Conservation (phyloP, 345 rosid genomes). For the Gossypium australe region DNA sequence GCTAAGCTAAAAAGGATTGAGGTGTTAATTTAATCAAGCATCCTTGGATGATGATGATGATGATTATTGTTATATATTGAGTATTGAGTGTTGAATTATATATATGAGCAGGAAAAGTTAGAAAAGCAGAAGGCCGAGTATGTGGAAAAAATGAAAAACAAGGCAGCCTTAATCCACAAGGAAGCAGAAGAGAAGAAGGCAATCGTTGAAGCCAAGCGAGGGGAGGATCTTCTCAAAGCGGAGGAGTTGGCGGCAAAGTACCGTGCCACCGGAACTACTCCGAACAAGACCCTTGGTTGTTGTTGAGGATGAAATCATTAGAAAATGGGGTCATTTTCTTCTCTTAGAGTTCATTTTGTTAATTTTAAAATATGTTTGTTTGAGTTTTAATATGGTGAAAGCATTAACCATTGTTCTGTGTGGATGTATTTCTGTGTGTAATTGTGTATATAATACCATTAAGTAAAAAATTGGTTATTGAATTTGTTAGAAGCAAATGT, state of each 20-base stretch:
- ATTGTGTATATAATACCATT: conserved; percentile 6
- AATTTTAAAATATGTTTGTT: conserved; percentile 12
- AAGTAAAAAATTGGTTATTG: conserved; percentile 7
- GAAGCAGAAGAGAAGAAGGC: conserved; percentile 86
- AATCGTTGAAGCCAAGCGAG: conserved; percentile 57
- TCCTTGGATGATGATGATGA: too few relatives aligned
- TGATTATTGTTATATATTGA: too few relatives aligned
- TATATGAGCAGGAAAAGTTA: conserved; percentile 49
- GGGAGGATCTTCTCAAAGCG: conserved; percentile 86
- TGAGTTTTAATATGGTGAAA: conserved; percentile 11
- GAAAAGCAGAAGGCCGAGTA: conserved; percentile 76
- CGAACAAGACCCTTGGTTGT: conserved; percentile 56
- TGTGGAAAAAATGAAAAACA: conserved; percentile 81
- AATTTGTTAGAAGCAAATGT: conserved; percentile 20
- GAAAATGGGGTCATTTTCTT: conserved; percentile 11
- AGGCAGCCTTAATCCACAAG: conserved; percentile 64
- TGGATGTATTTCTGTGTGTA: background rate
- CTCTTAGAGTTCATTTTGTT: conserved; percentile 20
- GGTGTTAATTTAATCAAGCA: conserved; percentile 25
- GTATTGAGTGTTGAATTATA: background rate
- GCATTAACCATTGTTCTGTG: conserved; percentile 1
- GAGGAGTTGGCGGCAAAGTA: conserved; percentile 82
- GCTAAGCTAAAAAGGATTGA: conserved; percentile 56
- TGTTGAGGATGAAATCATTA: conserved; percentile 23
- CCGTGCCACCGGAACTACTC: conserved; percentile 70